phyloP scores from a whole-genome alignment of 805 yeast genomes.

The Zygoascus flipseniorum region DNA sequence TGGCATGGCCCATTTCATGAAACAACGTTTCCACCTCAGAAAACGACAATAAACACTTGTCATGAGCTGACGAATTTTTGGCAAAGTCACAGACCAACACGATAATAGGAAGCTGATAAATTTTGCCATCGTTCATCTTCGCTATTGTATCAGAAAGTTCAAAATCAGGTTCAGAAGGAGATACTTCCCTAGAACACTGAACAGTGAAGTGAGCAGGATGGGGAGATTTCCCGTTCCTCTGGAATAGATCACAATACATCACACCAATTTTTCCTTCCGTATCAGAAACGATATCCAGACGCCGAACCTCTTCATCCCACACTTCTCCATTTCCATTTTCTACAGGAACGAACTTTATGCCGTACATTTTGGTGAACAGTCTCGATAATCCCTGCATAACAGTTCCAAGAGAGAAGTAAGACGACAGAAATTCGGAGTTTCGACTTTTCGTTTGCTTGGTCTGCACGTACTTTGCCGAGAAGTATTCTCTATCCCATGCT shows the following conservation, averaged over 20 bases:
- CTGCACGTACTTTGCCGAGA: conserved; percentile 28
- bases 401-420: conserved; percentile 76
- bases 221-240: conserved; percentile 63
- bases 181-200: conserved; percentile 78
- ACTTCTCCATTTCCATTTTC: conserved; percentile 63
- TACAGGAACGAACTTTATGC: conserved; percentile 64
- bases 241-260: conserved; percentile 81
- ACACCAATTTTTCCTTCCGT: conserved; percentile 61
- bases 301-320: conserved; percentile 82
- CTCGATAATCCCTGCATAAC: conserved; percentile 76
- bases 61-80: conserved; percentile 23
- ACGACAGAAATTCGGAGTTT: conserved; percentile 39
- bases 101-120: conserved; percentile 80
- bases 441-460: conserved; percentile 25
- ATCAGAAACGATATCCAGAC: conserved; percentile 65
- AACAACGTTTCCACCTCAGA: conserved; percentile 87
- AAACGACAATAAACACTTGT: conserved; percentile 53
- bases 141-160: conserved; percentile 5
- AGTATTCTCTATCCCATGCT: conserved; percentile 92
- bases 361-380: conserved; percentile 63
- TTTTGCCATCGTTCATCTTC: conserved; percentile 29
- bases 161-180: conserved; percentile 15
- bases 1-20: conserved; percentile 99
- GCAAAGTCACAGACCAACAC: conserved; percentile 80
- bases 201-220: conserved; percentile 95